These are phyloP conservation scores for Colletotrichum sp. DNA, from an alignment of 2,329 filamentous ascomycete genomes.

Conservation along the genomic window DNA sequence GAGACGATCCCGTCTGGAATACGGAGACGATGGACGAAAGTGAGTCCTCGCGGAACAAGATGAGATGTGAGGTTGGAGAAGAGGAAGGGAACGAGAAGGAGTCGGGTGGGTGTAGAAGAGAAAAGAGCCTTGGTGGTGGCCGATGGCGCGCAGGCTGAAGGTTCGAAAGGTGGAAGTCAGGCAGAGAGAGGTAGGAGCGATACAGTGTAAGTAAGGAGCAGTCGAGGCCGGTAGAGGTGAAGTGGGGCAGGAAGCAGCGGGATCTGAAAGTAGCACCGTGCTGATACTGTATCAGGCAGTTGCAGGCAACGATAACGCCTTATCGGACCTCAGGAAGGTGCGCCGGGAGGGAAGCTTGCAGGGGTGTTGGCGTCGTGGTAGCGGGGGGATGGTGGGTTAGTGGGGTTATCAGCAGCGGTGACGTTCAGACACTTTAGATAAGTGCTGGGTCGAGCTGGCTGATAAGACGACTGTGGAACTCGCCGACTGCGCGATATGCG, in stretches of 20 bases:
- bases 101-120: neutral
- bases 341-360: neutral
- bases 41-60: neutral
- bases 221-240: neutral
- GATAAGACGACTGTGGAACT: neutral
- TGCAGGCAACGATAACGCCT: constrained; percentile 32
- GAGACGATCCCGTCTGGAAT: neutral
- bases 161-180: constrained; percentile 4
- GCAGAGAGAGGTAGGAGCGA: neutral
- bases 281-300: constrained; percentile 24
- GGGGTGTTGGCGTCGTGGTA: neutral
- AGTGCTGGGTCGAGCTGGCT: neutral
- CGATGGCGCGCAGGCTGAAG: neutral
- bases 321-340: constrained; percentile 5
- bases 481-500: neutral
- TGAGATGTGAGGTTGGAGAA: neutral
- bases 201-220: constrained; percentile 14
- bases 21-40: neutral
- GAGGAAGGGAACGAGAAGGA: neutral
- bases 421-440: neutral
- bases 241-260: neutral
- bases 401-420: constrained; percentile 10
- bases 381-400: neutral
- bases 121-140: neutral
- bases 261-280: constrained; percentile 15